These are phyloP conservation scores for Castanopsis chinensis DNA, from an alignment of 306 rosid genomes.

Conservation along the genomic window DNA sequence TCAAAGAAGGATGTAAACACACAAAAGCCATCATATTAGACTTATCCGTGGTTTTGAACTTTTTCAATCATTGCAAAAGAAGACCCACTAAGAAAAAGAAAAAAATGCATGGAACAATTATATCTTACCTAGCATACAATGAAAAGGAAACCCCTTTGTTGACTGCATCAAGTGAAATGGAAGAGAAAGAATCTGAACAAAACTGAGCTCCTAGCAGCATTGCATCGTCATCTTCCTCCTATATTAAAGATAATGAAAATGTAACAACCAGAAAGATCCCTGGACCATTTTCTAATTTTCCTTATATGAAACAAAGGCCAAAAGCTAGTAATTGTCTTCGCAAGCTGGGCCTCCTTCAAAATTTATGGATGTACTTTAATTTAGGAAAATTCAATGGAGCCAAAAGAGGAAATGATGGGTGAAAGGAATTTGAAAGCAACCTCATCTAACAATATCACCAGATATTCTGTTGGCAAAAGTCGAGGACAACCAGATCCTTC, in stretches of 20 bases:
- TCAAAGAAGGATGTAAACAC: background rate
- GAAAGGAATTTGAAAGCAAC: conserved; percentile 34
- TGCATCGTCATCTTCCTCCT: conserved; percentile 89
- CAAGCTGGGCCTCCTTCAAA: conserved; percentile 14
- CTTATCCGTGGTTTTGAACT: conserved; percentile 6
- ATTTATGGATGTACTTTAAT: background rate
- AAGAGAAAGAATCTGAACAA: conserved; percentile 80
- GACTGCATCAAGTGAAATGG: conserved; percentile 61
- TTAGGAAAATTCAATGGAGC: conserved; percentile 11
- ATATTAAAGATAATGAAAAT: conserved; percentile 15
- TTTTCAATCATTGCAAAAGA: background rate
- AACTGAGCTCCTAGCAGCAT: conserved; percentile 87
- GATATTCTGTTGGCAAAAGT: conserved; percentile 89
- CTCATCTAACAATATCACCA: conserved; percentile 79
- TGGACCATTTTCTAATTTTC: conserved; percentile 5
- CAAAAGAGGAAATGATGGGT: background rate
- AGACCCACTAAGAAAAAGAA: background rate
- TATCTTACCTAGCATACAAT: conserved; percentile 64
- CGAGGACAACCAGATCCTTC: conserved; percentile 67
- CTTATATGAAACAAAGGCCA: background rate
- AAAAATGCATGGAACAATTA: background rate
- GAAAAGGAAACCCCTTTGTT: conserved; percentile 60
- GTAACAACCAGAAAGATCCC: conserved; percentile 6
- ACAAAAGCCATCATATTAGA: background rate
- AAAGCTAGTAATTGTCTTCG: conserved; percentile 10